A percentile compares a stretch with the other conserved stretches of the same genome.
phyloP scores from a whole-genome alignment of 73 alveolate species.

The Effrenium voratum region DNA sequence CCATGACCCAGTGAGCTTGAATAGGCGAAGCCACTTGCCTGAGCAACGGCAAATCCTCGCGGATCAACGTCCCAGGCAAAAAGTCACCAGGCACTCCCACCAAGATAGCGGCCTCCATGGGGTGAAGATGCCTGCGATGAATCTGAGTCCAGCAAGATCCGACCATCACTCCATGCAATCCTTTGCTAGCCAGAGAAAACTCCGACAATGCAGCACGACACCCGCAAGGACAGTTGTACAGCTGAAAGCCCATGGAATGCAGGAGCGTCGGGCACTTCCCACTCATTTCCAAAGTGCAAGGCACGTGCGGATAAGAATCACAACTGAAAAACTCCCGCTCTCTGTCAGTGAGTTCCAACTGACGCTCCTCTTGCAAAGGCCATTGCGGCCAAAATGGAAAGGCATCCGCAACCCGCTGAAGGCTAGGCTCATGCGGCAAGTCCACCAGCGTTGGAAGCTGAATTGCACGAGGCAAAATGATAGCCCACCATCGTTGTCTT shows the following conservation, averaged over 20 bases:
- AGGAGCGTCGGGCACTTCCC: background rate
- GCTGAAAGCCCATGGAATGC: background rate
- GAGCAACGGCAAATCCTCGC: background rate
- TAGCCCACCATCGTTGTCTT: constrained; percentile 43
- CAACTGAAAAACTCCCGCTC: background rate
- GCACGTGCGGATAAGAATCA: background rate
- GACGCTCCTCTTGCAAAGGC: background rate
- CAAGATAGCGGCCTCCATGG: background rate
- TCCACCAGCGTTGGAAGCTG: background rate
- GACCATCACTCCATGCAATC: background rate
- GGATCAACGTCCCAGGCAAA: background rate
- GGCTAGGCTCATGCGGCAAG: background rate
- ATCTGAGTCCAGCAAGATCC: background rate
- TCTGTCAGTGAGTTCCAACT: background rate
- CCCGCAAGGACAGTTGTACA: background rate
- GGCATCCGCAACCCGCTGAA: background rate
- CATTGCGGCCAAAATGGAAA: background rate
- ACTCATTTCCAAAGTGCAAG: background rate
- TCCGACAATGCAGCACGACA: background rate
- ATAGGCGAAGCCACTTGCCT: constrained; percentile 13
- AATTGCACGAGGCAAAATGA: background rate
- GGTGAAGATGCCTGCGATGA: background rate
- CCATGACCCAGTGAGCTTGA: background rate
- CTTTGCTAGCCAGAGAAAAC: background rate
- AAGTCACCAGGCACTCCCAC: background rate